Evolutionary conservation across 768 basidiomycete genomes (phyloP).

Genomic region (Gloeopeniophorella convolvens): DNA sequence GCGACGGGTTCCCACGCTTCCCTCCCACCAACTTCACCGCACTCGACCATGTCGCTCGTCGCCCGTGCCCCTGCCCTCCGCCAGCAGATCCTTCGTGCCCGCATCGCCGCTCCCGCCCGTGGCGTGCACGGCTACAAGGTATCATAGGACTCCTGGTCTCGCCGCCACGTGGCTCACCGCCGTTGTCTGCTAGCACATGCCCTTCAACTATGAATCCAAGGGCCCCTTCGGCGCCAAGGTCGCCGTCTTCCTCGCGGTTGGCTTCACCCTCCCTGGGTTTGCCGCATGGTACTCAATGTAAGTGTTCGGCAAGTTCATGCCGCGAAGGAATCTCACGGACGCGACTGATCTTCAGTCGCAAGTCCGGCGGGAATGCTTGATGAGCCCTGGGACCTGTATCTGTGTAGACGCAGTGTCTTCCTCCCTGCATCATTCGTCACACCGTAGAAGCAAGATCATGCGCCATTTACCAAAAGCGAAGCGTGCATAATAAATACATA

Average conservation of each 20-base stretch:
- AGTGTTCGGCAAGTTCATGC: conserved; percentile 12
- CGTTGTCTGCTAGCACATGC: conserved; percentile 15
- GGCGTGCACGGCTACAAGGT: conserved; percentile 19
- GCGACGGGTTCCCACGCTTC: too few species aligned
- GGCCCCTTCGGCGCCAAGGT: conserved; percentile 15
- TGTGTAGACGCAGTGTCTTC: background rate
- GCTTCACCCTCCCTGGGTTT: conserved; percentile 22
- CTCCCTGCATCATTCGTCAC: background rate
- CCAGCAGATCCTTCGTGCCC: conserved; percentile 14
- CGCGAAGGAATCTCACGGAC: too few species aligned
- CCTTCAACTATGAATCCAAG: conserved; percentile 19
- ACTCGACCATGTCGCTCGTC: conserved; percentile 18
- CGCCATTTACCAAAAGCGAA: background rate
- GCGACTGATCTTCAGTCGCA: too few species aligned
- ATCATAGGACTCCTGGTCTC: too few species aligned
- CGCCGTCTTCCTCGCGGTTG: conserved; percentile 9
- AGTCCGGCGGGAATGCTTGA: too few species aligned
- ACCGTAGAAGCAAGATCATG: background rate
- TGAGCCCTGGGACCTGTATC: too few species aligned
- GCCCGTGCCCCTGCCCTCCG: conserved; percentile 16
- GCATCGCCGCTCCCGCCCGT: conserved; percentile 13
- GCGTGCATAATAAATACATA: background rate
- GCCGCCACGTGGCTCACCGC: background rate
- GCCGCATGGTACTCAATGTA: conserved; percentile 23
- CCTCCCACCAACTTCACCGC: conserved; percentile 4